A percentile compares a stretch with the other conserved stretches of the same genome.
These are phyloP conservation scores for Phytopythium chamaehyphon DNA, from an alignment of 352 stramenopile genomes.

Conservation along the genomic window DNA sequence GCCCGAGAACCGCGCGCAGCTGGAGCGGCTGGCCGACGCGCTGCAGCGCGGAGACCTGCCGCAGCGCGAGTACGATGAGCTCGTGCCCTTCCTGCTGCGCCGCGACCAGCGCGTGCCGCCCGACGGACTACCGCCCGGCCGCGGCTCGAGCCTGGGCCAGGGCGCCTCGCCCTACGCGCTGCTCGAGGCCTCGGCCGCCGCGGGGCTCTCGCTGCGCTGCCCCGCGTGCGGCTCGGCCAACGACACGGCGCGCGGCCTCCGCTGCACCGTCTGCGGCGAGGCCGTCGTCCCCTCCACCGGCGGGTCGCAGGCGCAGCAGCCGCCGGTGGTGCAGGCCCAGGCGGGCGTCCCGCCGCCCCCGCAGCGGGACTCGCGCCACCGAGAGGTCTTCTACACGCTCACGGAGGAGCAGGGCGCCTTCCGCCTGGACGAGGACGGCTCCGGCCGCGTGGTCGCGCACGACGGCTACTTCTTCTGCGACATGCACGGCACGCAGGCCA, in stretches of 20 bases:
- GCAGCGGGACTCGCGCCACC: background rate
- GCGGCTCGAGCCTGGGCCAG: constrained; percentile 7
- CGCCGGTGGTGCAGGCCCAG: constrained; percentile 2
- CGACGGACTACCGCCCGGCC: constrained; percentile 6
- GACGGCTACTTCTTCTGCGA: constrained; percentile 26
- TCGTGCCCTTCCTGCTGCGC: constrained; percentile 26
- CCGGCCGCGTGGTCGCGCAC: constrained; percentile 18
- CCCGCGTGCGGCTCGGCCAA: constrained; percentile 31
- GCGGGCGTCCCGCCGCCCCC: background rate
- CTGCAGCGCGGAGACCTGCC: constrained; percentile 24
- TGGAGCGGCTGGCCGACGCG: constrained; percentile 30
- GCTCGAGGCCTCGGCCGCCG: background rate
- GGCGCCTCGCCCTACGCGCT: constrained; percentile 4
- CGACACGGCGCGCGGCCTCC: constrained; percentile 18
- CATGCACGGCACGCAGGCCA: constrained; percentile 22
- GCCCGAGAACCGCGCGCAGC: constrained; percentile 21
- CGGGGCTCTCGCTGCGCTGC: constrained; percentile 27
- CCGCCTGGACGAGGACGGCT: constrained; percentile 13
- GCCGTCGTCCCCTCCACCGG: constrained; percentile 14
- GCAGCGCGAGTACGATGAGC: constrained; percentile 34
- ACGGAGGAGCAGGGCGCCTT: constrained; percentile 13
- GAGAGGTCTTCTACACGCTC: constrained; percentile 9
- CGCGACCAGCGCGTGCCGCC: background rate
- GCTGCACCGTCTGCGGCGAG: constrained; percentile 31
- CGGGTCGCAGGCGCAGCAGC: too few species aligned